Base-by-base conservation (phyloP, 495 filamentous ascomycete species). In the Neurospora sp. region DNA sequence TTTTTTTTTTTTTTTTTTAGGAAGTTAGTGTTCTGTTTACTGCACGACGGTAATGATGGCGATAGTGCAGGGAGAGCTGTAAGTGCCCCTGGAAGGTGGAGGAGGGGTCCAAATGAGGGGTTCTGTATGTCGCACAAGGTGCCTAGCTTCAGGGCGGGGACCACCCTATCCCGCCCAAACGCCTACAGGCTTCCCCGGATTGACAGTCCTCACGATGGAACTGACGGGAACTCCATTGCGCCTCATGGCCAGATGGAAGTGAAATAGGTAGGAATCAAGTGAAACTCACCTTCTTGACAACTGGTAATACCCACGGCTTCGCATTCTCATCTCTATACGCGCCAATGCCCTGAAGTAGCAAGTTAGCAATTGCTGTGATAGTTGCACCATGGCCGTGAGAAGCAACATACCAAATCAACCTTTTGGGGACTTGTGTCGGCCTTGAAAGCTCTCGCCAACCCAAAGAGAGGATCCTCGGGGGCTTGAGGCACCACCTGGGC, bases 261-360 rank as follows among this genome's bases (percentile, higher is more conserved):
- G 12, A 44, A 31, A 53, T 39, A 40, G 27, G 27, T 31, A 31
- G 47, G n/a, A 47, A 47, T 4, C 65, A 44, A 61, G 68, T 69
- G 45, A 71, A 44, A 79, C 82, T 72, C 83, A 97, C 95, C 91
- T 96, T 94, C 83, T 93, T 96, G 70, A 99, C 95, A 14, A 98
- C 96, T 1, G 96, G 94, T 69, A 99, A 84, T 71, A 99, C 88
- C 96, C 96, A 99, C n/a, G 96, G 96, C 84, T 98, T 98, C 69
- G 93, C 94, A 80, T 96, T 90, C 82, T 99, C 85, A 74, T 97
- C 96, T 78, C 96, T 88, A 81, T 99, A 98, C 73, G 96, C 96
- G 76, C 96, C 96, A 85, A 98, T 94, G 71, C 96, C 95, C 85
- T 86, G 38, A 74, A 61, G 9, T 6, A 9, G 22, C 1, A 44